Evolutionary conservation across 2,329 filamentous ascomycete species (phyloP).

Genomic region (Aspergillus thermomutatus): DNA sequence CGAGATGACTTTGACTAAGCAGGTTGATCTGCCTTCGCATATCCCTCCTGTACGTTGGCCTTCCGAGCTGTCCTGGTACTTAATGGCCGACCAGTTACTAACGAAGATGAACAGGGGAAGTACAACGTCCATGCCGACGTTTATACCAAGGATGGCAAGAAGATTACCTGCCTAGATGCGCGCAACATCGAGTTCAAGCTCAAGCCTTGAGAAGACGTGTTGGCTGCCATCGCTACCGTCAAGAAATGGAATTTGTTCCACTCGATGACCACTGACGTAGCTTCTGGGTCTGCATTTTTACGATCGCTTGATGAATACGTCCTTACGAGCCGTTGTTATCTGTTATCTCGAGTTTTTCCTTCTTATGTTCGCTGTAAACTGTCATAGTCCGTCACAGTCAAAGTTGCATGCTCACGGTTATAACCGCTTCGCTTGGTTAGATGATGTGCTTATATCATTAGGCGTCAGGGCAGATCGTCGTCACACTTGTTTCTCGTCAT

Average conservation of each 20-base stretch:
- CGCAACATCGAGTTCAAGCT: conserved; percentile 33
- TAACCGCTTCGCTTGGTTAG: conserved; percentile 1
- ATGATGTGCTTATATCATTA: conserved; percentile 5
- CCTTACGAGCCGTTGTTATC: background rate
- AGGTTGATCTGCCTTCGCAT: conserved; percentile 77
- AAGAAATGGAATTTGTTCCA: background rate
- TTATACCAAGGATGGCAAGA: conserved; percentile 65
- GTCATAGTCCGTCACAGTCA: background rate
- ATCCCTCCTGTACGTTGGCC: conserved; percentile 74
- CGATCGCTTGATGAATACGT: background rate
- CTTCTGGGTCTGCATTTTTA: background rate
- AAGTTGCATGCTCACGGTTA: background rate
- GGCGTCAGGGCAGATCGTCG: conserved; percentile 12
- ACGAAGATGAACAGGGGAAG: conserved; percentile 61
- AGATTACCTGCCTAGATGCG: conserved; percentile 84
- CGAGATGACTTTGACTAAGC: conserved; percentile 68
- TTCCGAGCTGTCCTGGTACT: background rate
- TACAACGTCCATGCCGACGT: conserved; percentile 90
- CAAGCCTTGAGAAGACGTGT: background rate
- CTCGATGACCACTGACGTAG: background rate
- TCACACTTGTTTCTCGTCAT: background rate
- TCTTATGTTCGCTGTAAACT: conserved; percentile 3
- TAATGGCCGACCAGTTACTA: conserved; percentile 1
- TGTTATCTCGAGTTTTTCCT: background rate
- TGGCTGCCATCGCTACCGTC: background rate